These are phyloP conservation scores for Metarhizium sp. DNA, from an alignment of 2,329 filamentous ascomycete genomes.

Conservation along the genomic window DNA sequence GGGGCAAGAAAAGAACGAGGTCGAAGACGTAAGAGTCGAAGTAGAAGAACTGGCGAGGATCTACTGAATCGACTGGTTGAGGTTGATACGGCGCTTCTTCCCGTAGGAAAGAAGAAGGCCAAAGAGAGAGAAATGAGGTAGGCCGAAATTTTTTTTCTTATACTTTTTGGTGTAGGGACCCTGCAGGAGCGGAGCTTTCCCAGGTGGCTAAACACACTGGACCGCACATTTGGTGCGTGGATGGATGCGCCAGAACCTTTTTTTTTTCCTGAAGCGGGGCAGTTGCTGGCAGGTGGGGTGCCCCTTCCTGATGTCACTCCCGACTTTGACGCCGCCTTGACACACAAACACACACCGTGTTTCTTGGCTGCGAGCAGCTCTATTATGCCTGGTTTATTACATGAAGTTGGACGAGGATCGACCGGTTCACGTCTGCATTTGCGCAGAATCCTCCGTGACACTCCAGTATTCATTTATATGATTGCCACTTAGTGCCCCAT, in stretches of 20 bases:
- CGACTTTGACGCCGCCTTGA: too few relatives aligned
- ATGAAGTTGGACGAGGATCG: too few relatives aligned
- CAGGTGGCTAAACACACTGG: neutral
- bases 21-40: slow-evolving; percentile 31
- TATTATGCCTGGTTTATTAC: too few relatives aligned
- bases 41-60: slow-evolving; percentile 16
- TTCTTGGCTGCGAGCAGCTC: too few relatives aligned
- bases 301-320: too few relatives aligned
- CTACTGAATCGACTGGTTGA: slow-evolving; percentile 21
- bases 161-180: neutral
- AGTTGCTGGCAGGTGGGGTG: neutral
- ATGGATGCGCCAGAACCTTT: neutral
- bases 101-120: slow-evolving; percentile 40
- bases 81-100: slow-evolving; percentile 40
- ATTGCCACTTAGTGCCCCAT: neutral
- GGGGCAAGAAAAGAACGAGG: slow-evolving; percentile 6
- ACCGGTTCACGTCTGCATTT: too few relatives aligned
- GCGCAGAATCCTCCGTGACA: too few relatives aligned
- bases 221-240: neutral
- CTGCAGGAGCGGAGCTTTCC: neutral
- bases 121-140: slow-evolving; percentile 24
- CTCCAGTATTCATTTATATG: neutral
- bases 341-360: too few relatives aligned
- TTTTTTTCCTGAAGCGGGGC: neutral
- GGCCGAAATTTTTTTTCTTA: slow-evolving; percentile 32